Conservation (phyloP, 148 eudicot species). For the Vaccinium corymbosum region DNA sequence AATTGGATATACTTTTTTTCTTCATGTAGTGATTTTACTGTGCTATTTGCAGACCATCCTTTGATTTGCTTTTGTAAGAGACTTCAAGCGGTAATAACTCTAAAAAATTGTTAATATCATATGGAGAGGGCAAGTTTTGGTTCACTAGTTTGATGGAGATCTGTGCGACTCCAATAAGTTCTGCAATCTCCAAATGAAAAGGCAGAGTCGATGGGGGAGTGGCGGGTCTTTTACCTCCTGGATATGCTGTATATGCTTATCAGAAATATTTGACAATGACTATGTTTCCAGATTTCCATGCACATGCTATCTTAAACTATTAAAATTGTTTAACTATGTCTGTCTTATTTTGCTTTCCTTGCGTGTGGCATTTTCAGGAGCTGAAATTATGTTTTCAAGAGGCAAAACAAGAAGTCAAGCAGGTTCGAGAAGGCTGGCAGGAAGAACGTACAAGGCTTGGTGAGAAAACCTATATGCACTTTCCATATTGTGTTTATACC, state of each 20-base stretch:
- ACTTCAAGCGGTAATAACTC: neutral
- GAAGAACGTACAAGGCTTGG: constrained; percentile 69
- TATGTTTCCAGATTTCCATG: neutral
- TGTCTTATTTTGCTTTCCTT: neutral
- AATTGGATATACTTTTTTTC: neutral
- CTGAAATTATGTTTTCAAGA: constrained; percentile 50
- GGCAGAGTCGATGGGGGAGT: neutral
- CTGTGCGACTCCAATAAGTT: neutral
- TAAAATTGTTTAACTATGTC: neutral
- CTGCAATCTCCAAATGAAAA: neutral
- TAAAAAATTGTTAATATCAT: neutral
- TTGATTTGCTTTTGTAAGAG: constrained; percentile 7
- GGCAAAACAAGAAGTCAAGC: constrained; percentile 48
- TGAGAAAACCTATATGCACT: constrained; percentile 27
- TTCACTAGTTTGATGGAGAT: neutral
- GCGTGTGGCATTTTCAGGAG: constrained; percentile 37
- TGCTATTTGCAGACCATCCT: neutral
- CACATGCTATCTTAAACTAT: neutral
- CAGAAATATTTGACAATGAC: too few species aligned
- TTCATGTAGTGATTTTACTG: neutral
- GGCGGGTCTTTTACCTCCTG: neutral
- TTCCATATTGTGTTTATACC: neutral
- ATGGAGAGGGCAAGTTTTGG: neutral
- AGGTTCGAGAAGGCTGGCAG: constrained; percentile 57
- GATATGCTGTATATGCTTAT: neutral